Base-by-base conservation (phyloP, 352 stramenopile genomes). In the Phytophthora nicotianae region DNA sequence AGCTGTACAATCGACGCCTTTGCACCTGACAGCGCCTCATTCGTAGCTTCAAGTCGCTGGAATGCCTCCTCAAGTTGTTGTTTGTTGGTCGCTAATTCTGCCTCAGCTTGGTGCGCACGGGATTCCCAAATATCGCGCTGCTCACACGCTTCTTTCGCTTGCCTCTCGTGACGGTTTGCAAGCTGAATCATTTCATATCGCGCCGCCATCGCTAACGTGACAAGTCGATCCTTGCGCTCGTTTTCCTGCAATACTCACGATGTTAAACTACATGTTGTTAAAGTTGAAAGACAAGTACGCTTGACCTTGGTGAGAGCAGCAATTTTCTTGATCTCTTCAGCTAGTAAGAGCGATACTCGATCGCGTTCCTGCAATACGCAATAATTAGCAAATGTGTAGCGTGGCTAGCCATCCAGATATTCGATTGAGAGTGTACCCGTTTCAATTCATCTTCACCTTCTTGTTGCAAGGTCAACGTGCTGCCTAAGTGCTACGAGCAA, bases 281-380 rank as follows among this genome's bases (percentile, higher is more conserved):
- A 5, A 46, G 5, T 33, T 27, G 7, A 29, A 21, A 32, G 17
- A 13, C 8, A 26, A 27, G 29, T 3, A 21, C 43, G 5, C 21
- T 11, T 32, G n/a, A 86, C 79, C 67, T 91, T 88, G 17, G 69
- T 83, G 13, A 95, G 58, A 27, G 76, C 53, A 24, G 82, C 79
- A 19, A 92, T 72, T 53, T 95, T 95, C 62, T 91, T 91, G 58
- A 95, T 89, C 51, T 95, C 83, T 0, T 61, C 54, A 8, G 78
- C 51, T 7, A 95, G 65, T 40, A 91, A 57, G 10, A 71, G 35
- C 5, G 78, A 63, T 20, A 95, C 51, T 16, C 42, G 58, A 24
- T 91, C 68, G 13, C 86, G 79, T 32, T 95, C 86, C 59, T 85
- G 38, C 9, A 57, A 40, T 4, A 47, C 13, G 37, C 40, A 42